A percentile compares a stretch with the other conserved stretches of the same genome.
Evolutionary conservation across 768 basidiomycete genomes (phyloP).

Genomic region (Cubamyces lactineus): DNA sequence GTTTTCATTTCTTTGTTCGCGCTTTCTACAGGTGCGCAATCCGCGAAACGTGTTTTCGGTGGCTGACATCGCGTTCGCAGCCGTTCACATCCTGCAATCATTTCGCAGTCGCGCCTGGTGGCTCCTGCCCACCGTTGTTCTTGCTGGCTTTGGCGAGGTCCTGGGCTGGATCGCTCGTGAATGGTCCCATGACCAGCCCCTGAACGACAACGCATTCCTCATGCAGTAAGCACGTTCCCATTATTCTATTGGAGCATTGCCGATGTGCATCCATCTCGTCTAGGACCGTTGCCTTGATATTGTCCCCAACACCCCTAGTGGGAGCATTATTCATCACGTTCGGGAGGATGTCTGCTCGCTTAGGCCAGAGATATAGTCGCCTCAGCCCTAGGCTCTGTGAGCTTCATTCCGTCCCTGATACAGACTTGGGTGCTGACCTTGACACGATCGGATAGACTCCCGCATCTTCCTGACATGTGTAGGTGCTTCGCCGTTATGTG

Average conservation of each 20-base stretch:
- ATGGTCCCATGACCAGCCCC: slow-evolving; percentile 36
- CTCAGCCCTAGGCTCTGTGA: slow-evolving; percentile 2
- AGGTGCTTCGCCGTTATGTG: no score
- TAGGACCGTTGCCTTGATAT: slow-evolving; percentile 35
- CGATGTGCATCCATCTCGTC: slow-evolving; percentile 21
- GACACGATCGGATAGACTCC: no score
- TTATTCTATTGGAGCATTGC: no score
- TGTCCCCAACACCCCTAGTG: slow-evolving; percentile 4
- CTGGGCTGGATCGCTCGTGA: slow-evolving; percentile 42
- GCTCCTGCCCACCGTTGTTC: slow-evolving; percentile 37
- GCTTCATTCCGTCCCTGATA: neutral
- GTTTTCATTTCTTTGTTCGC: neutral
- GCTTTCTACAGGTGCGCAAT: neutral
- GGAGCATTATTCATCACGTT: slow-evolving; percentile 11
- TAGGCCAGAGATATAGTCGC: slow-evolving; percentile 3
- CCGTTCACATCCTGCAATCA: slow-evolving; percentile 34
- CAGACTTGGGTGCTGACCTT: no score
- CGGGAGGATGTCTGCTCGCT: neutral
- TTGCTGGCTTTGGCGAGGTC: slow-evolving; percentile 39
- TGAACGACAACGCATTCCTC: slow-evolving; percentile 38
- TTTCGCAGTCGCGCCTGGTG: slow-evolving; percentile 38
- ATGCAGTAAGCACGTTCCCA: slow-evolving; percentile 36
- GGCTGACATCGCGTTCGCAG: slow-evolving; percentile 13
- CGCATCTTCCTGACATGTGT: no score
- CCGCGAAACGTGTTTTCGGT: neutral